phyloP scores from a whole-genome alignment of 1,284 basidiomycete genomes.

The Phlebopus sp. region DNA sequence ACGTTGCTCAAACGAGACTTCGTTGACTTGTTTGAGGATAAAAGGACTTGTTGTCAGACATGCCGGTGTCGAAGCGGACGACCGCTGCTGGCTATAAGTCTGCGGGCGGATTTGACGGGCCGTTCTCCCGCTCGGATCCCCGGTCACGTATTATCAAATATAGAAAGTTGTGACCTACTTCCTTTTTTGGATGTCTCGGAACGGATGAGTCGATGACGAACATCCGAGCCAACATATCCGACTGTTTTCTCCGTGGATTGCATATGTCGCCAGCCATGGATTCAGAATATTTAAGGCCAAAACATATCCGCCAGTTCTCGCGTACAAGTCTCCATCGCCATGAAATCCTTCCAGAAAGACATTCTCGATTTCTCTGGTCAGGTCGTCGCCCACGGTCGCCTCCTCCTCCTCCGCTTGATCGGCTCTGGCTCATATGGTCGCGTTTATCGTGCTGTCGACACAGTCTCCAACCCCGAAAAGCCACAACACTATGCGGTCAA shows the following conservation, averaged over 20 bases:
- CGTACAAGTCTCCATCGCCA: background rate
- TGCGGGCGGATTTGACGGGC: conserved; percentile 6
- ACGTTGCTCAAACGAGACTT: conserved; percentile 73
- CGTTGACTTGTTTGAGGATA: conserved; percentile 71
- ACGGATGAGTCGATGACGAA: background rate
- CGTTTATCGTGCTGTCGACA: conserved; percentile 72
- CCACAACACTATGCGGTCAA: conserved; percentile 69
- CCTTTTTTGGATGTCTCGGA: conserved; percentile 1
- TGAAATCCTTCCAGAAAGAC: no score
- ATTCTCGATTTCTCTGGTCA: conserved; percentile 46
- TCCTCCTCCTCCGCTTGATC: conserved; percentile 63
- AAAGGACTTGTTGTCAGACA: conserved; percentile 80
- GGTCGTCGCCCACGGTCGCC: conserved; percentile 51
- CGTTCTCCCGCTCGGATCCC: conserved; percentile 7
- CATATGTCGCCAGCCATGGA: background rate
- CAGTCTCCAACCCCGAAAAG: conserved; percentile 34
- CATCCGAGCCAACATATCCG: conserved; percentile 1
- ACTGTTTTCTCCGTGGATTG: no score
- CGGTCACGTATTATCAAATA: no score
- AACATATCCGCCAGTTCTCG: background rate
- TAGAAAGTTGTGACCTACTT: no score
- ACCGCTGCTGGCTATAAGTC: background rate
- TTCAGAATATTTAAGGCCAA: background rate
- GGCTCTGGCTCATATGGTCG: conserved; percentile 80
- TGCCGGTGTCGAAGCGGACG: conserved; percentile 25